A percentile compares a stretch with the other conserved stretches of the same genome.
phyloP scores from a whole-genome alignment of 352 stramenopile genomes.

The Pythium sp. region DNA sequence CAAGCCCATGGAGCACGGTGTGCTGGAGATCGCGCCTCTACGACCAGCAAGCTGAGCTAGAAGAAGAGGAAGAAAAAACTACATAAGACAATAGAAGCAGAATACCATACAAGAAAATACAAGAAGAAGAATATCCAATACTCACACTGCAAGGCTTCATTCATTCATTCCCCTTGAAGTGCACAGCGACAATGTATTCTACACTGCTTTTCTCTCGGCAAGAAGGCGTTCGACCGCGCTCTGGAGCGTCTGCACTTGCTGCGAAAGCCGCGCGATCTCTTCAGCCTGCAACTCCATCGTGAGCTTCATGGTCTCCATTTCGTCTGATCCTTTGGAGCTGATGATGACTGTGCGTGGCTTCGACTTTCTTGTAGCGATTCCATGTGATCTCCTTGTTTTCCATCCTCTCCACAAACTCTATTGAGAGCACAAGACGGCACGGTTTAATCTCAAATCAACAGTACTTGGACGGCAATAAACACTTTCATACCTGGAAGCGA shows the following conservation, averaged over 20 bases:
- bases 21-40: conserved; percentile 50
- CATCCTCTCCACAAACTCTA: conserved; percentile 22
- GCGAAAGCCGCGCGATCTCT: conserved; percentile 27
- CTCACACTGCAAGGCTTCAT: neutral
- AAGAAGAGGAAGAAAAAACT: neutral
- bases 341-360: neutral
- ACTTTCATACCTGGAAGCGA: conserved; percentile 24
- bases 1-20: conserved; percentile 69
- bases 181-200: neutral
- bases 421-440: neutral
- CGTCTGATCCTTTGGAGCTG: neutral
- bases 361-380: neutral
- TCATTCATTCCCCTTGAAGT: neutral
- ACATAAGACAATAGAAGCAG: neutral
- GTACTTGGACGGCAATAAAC: neutral
- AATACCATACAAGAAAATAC: neutral
- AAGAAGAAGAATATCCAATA: neutral
- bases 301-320: conserved; percentile 16
- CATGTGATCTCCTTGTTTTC: neutral
- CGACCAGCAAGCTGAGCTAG: conserved; percentile 1
- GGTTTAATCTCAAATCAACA: neutral
- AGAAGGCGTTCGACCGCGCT: conserved; percentile 20
- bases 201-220: conserved; percentile 11
- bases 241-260: conserved; percentile 28
- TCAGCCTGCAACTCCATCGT: conserved; percentile 24